These are phyloP conservation scores for Adenanthera pavonina DNA, from an alignment of 306 rosid genomes.

Conservation along the genomic window DNA sequence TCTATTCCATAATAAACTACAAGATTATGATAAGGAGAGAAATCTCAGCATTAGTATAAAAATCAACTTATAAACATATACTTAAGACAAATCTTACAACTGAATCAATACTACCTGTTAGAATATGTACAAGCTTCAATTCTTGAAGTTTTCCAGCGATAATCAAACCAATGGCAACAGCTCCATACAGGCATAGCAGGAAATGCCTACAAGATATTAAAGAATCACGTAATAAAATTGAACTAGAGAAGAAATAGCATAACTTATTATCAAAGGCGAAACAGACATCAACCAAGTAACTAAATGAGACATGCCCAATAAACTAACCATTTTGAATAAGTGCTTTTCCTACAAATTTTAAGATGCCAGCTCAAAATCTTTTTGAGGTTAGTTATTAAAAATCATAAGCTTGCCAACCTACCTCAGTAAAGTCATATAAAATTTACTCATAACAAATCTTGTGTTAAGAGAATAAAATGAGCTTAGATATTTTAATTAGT, in stretches of 20 bases:
- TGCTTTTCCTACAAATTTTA: not conserved
- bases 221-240: conserved; percentile 40
- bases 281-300: conserved; percentile 22
- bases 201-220: conserved; percentile 79
- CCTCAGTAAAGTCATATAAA: conserved; percentile 1
- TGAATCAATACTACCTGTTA: conserved; percentile 66
- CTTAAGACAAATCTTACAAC: conserved; percentile 21
- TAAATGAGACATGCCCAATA: not conserved
- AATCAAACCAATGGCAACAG: conserved; percentile 67
- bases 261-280: conserved; percentile 22
- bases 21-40: conserved; percentile 35
- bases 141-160: conserved; percentile 83
- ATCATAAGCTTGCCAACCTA: not conserved
- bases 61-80: conserved; percentile 34
- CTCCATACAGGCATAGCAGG: conserved; percentile 82
- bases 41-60: conserved; percentile 37
- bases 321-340: not conserved
- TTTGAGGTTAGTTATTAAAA: not conserved
- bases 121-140: conserved; percentile 64
- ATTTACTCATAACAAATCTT: not conserved
- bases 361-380: not conserved
- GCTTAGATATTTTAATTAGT: conserved; percentile 24
- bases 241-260: conserved; percentile 18
- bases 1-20: conserved; percentile 88
- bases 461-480: conserved; percentile 26